phyloP scores from a whole-genome alignment of 139 green algal genomes.

The Chlamydomonas incerta region DNA sequence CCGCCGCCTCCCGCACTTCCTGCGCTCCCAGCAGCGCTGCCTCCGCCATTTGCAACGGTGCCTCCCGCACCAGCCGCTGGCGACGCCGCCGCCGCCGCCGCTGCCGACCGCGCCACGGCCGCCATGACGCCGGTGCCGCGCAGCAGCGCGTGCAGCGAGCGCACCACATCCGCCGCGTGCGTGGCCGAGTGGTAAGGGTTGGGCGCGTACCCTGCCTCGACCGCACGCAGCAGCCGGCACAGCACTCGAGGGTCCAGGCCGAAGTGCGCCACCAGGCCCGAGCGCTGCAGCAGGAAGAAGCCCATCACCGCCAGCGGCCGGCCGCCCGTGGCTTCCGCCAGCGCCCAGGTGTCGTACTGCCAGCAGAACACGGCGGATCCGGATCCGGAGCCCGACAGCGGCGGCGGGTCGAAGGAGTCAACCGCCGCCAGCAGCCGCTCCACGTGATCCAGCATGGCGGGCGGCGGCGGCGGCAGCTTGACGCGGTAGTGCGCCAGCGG shows the following conservation, averaged over 20 bases:
- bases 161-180: slow-evolving; percentile 66
- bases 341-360: slow-evolving; percentile 58
- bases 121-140: background rate
- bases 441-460: no score
- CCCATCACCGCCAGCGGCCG: slow-evolving; percentile 46
- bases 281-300: slow-evolving; percentile 49
- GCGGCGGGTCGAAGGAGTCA: no score
- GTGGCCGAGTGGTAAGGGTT: slow-evolving; percentile 67
- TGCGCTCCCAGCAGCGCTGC: no score
- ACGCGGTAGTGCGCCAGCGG: no score
- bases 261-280: slow-evolving; percentile 15
- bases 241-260: background rate
- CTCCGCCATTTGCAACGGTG: no score
- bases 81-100: no score
- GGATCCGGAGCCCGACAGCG: no score
- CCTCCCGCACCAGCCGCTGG: no score
- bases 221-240: slow-evolving; percentile 30
- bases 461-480: no score
- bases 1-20: no score
- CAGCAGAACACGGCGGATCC: slow-evolving; percentile 29
- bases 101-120: no score
- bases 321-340: slow-evolving; percentile 46
- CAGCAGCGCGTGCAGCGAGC: slow-evolving; percentile 59
- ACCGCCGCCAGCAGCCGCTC: no score
- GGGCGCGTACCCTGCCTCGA: slow-evolving; percentile 49